Conservation (phyloP, 257 asterid species). For the Capsicum chinense region DNA sequence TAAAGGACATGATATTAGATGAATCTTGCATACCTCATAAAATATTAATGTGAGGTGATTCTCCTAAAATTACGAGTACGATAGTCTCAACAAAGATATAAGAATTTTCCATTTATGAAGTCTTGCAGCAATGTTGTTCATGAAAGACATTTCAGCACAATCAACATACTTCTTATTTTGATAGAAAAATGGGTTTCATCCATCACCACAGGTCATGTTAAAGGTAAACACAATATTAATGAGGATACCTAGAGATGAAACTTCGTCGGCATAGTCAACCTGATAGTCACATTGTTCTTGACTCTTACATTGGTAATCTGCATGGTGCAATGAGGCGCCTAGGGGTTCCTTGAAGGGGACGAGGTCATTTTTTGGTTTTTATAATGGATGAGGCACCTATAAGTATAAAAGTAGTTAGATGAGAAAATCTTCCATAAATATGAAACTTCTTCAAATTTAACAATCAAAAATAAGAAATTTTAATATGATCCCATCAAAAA, state of each 20-base stretch:
- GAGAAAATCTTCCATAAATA: neutral
- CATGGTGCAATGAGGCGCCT: constrained; percentile 82
- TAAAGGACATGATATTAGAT: no score
- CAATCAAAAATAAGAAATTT: neutral
- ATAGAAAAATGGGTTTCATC: constrained; percentile 38
- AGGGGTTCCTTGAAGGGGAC: constrained; percentile 84
- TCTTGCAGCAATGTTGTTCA: no score
- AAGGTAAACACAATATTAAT: constrained; percentile 69
- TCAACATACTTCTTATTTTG: no score
- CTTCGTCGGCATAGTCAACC: constrained; percentile 99
- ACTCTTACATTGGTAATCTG: constrained; percentile 68
- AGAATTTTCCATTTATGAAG: no score
- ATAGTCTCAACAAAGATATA: no score
- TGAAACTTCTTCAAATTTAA: neutral
- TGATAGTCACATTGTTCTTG: constrained; percentile 94
- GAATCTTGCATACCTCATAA: no score
- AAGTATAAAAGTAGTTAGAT: neutral
- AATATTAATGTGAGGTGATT: no score
- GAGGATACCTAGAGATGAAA: constrained; percentile 93
- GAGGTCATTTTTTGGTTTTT: constrained; percentile 88
- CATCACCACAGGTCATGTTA: constrained; percentile 68
- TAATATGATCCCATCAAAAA: neutral
- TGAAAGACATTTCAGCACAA: no score
- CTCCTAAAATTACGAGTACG: no score
- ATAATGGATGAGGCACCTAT: constrained; percentile 90